A percentile compares a stretch with the other conserved stretches of the same genome.
Conservation (phyloP, 1,284 basidiomycete genomes). For the Fomes fomentarius region DNA sequence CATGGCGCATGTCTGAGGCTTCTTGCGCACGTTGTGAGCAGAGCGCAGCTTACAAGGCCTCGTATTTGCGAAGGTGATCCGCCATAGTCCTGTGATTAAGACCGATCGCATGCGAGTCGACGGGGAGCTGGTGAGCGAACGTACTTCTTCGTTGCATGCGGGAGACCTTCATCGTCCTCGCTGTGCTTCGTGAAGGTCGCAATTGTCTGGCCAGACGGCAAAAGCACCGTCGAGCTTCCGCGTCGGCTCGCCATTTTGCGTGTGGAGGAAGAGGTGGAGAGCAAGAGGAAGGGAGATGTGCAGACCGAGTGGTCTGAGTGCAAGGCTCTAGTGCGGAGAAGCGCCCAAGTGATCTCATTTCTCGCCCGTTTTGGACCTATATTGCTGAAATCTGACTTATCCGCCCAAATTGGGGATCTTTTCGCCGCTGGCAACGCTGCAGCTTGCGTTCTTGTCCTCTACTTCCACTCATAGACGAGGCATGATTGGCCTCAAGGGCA, state of each 20-base stretch:
- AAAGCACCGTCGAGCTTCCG: constrained; percentile 73
- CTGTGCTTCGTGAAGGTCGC: constrained; percentile 81
- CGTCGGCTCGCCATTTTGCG: constrained; percentile 55
- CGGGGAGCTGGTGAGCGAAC: constrained; percentile 27
- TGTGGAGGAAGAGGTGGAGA: background rate
- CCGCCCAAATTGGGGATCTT: background rate
- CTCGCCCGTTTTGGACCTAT: background rate
- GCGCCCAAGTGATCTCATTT: background rate
- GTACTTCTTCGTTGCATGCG: constrained; percentile 87
- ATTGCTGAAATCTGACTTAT: background rate
- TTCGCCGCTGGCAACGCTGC: background rate
- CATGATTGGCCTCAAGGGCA: constrained; percentile 95
- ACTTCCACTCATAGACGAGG: constrained; percentile 15
- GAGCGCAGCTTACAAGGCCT: constrained; percentile 63
- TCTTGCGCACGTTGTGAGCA: background rate
- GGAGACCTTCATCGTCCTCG: constrained; percentile 73
- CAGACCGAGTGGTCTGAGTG: background rate
- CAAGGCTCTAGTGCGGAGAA: background rate
- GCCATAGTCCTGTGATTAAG: constrained; percentile 71
- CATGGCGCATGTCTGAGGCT: background rate
- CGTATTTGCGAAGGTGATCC: constrained; percentile 88
- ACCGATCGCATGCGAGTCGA: constrained; percentile 28
- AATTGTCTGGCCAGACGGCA: constrained; percentile 75
- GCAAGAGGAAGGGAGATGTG: background rate
- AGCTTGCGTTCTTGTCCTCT: constrained; percentile 3